Percentiles rank a stretch among this genome's conserved stretches.
Evolutionary conservation across 306 rosid genomes (phyloP).

Genomic region (Elaeagnus macrophylla): DNA sequence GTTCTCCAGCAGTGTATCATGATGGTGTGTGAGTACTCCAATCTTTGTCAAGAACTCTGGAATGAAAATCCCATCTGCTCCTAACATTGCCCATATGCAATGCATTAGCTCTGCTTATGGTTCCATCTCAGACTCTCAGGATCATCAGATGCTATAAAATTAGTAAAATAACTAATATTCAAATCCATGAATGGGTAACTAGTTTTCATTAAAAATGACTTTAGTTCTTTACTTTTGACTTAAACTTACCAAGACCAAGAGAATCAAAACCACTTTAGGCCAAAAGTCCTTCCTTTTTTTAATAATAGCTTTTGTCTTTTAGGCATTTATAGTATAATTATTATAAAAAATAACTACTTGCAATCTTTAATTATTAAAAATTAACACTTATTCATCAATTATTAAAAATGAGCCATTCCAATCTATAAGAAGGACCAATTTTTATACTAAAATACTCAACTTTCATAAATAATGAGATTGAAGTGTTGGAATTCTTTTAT

Average conservation of each 20-base stretch:
- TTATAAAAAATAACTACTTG: no score
- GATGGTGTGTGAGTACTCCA: slow-evolving; percentile 59
- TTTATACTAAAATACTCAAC: no score
- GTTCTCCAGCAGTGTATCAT: slow-evolving; percentile 65
- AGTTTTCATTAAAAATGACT: neutral
- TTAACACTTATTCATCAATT: no score
- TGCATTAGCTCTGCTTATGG: slow-evolving; percentile 55
- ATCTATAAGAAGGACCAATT: no score
- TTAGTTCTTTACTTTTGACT: neutral
- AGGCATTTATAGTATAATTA: no score
- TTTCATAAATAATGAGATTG: no score
- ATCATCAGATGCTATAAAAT: slow-evolving; percentile 51
- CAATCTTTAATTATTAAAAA: no score
- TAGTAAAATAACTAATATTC: neutral
- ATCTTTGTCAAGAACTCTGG: slow-evolving; percentile 66
- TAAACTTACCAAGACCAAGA: slow-evolving; percentile 50
- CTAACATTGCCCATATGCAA: slow-evolving; percentile 79
- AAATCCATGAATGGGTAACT: neutral
- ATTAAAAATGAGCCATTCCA: no score
- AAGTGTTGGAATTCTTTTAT: no score
- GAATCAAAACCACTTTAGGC: slow-evolving; percentile 86
- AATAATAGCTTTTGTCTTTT: no score
- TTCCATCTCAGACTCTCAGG: slow-evolving; percentile 68
- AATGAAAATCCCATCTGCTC: slow-evolving; percentile 71
- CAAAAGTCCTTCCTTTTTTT: no score